Conservation (phyloP, 176 grass and related monocot species). For the Stipa capillata region DNA sequence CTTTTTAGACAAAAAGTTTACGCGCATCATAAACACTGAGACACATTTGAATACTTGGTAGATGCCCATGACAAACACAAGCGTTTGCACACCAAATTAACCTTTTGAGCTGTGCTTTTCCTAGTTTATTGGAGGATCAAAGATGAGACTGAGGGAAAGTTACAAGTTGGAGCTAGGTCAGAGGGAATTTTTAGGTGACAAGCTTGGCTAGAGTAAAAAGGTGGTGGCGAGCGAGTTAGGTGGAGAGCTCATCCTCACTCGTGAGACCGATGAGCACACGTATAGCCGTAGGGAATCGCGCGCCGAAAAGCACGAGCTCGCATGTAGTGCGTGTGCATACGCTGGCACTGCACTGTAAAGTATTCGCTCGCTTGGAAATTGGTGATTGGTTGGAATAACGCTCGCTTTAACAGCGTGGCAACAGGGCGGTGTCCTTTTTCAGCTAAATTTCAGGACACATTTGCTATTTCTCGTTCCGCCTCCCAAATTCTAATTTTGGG, state of each 20-base stretch:
- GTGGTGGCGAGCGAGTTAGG: not conserved
- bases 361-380: too few species aligned
- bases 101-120: conserved; percentile 29
- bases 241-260: too few species aligned
- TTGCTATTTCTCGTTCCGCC: too few species aligned
- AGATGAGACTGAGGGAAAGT: too few species aligned
- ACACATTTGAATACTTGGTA: too few species aligned
- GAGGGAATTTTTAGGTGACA: not conserved
- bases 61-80: conserved; percentile 23
- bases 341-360: conserved; percentile 2
- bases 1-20: not conserved
- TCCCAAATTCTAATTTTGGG: too few species aligned
- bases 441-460: too few species aligned
- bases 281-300: not conserved
- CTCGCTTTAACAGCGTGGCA: too few species aligned
- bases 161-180: not conserved
- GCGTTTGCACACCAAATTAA: not conserved
- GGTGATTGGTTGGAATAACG: too few species aligned
- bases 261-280: too few species aligned
- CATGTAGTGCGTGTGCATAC: too few species aligned
- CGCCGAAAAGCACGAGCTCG: not conserved
- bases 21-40: not conserved
- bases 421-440: too few species aligned
- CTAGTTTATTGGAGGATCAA: conserved; percentile 40
- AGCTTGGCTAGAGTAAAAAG: not conserved